These are phyloP conservation scores for Neurospora discreta DNA, from an alignment of 495 filamentous ascomycete genomes.

Conservation along the genomic window DNA sequence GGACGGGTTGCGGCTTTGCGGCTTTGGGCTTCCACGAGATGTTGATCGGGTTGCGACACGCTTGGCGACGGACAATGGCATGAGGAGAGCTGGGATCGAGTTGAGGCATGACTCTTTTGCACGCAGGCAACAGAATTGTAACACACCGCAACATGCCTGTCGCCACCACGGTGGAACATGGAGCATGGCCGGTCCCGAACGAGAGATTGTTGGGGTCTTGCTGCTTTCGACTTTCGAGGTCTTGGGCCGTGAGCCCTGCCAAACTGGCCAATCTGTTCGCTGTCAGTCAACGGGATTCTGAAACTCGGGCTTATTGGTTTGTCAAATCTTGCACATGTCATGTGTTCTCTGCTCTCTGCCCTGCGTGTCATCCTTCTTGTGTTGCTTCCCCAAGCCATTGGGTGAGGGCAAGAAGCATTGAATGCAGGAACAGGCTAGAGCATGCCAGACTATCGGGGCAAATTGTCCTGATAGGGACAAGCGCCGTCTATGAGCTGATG, in stretches of 20 bases:
- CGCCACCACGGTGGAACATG: not conserved
- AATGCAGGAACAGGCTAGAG: not conserved
- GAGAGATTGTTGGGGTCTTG: not conserved
- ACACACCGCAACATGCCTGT: not conserved
- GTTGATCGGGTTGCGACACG: not conserved
- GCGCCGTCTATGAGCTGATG: not conserved
- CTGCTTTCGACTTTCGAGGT: not conserved
- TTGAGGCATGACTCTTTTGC: not conserved
- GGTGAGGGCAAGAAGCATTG: not conserved
- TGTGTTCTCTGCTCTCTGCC: not conserved
- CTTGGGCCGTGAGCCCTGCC: not conserved
- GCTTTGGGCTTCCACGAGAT: not conserved
- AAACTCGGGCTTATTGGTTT: not conserved
- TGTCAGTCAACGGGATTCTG: not conserved
- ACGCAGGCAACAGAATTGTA: not conserved
- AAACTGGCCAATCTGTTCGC: not conserved
- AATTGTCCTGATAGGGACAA: not conserved
- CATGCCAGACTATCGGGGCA: not conserved
- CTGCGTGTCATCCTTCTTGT: not conserved
- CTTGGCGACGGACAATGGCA: not conserved
- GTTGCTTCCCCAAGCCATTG: not conserved
- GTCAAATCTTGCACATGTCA: not conserved
- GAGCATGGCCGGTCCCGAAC: not conserved
- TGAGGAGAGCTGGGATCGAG: not conserved
- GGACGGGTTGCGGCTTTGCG: not conserved